phyloP scores from a whole-genome alignment of 768 basidiomycete genomes.

The Russula emetica region DNA sequence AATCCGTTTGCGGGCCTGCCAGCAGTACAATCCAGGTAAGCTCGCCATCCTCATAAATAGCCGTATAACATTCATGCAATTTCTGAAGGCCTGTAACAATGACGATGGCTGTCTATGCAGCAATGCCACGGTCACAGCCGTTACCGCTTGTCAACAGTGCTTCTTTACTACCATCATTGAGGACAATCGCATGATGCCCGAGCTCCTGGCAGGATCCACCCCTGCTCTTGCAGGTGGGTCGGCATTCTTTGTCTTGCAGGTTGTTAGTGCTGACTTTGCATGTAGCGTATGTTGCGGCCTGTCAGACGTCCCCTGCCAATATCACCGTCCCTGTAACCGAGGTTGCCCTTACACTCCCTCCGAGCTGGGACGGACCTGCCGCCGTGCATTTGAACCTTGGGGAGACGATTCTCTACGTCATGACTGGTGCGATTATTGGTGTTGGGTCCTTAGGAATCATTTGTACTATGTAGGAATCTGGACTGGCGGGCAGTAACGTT shows the following conservation, averaged over 20 bases:
- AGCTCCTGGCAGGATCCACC: constrained; percentile 56
- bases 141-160: constrained; percentile 62
- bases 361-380: constrained; percentile 59
- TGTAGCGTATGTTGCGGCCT: constrained; percentile 54
- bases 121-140: constrained; percentile 37
- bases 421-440: constrained; percentile 45
- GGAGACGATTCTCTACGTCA: constrained; percentile 45
- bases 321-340: constrained; percentile 39
- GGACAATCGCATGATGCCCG: constrained; percentile 45
- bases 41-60: background rate
- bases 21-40: constrained; percentile 32
- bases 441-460: constrained; percentile 47
- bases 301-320: constrained; percentile 36
- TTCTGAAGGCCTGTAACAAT: constrained; percentile 41
- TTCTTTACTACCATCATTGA: constrained; percentile 54
- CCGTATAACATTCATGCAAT: background rate
- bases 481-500: background rate
- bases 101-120: constrained; percentile 54
- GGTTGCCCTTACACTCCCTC: constrained; percentile 44
- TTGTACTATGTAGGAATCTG: constrained; percentile 44
- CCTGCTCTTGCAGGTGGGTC: constrained; percentile 52
- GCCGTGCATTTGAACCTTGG: constrained; percentile 43
- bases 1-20: constrained; percentile 32
- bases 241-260: background rate
- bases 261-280: background rate